These are phyloP conservation scores for Vitis hybrid DNA, from an alignment of 177 flowering plant species.

Conservation along the genomic window DNA sequence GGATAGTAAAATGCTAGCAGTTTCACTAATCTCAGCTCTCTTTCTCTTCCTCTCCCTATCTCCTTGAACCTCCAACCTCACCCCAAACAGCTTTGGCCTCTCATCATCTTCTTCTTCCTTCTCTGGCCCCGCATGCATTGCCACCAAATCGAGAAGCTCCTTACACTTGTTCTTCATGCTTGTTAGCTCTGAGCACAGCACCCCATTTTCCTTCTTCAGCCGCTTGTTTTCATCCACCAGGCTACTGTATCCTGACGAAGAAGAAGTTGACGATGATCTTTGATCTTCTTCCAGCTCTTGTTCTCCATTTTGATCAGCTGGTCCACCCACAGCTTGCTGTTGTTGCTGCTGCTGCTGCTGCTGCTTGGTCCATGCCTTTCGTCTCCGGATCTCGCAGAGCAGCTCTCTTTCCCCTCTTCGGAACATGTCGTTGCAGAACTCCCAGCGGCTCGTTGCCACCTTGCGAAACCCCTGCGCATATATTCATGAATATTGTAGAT, in stretches of 20 bases:
- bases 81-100: conserved; percentile 71
- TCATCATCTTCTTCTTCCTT: conserved; percentile 25
- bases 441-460: conserved; percentile 61
- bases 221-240: conserved; percentile 68
- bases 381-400: conserved; percentile 54
- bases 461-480: conserved; percentile 59
- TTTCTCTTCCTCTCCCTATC: conserved; percentile 42
- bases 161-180: conserved; percentile 63
- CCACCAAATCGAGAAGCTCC: conserved; percentile 62
- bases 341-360: conserved; percentile 12
- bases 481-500: conserved; percentile 3
- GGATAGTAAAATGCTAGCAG: conserved; percentile 31
- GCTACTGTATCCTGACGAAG: conserved; percentile 36
- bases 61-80: conserved; percentile 51
- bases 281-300: conserved; percentile 44
- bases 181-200: conserved; percentile 46
- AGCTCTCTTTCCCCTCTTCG: conserved; percentile 51
- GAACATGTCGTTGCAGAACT: conserved; percentile 77
- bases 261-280: conserved; percentile 56
- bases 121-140: conserved; percentile 22
- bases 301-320: background rate
- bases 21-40: conserved; percentile 27
- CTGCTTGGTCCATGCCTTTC: conserved; percentile 46
- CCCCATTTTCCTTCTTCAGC: conserved; percentile 62
- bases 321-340: background rate